Base-by-base conservation (phyloP, 2,329 filamentous ascomycete species). In the Hortaea werneckii region DNA sequence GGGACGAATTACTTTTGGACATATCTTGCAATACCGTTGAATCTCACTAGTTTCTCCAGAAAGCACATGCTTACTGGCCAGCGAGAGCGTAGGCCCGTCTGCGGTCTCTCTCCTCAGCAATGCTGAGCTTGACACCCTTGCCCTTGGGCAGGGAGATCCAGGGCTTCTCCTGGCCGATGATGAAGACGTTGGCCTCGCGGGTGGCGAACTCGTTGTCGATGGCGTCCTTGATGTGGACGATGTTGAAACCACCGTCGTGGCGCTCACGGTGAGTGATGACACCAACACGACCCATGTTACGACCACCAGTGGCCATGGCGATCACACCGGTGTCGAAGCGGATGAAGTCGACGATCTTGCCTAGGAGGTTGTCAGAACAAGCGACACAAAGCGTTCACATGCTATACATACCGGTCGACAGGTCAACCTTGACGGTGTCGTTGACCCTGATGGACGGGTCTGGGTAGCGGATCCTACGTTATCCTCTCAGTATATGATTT, bases 261-360 rank as follows among this genome's bases (percentile, higher is more conserved):
- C 92, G 87, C 82, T 98, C 92, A 80, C 92, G 90, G 83, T 98
- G 89, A 66, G 92, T 96, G 79, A 98, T 94, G 73, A 96, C 90
- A 85, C 92, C 92, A 68, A 98, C 90, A 90, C 92, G 92, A 72
- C 92, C 92, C 90, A 96, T 98, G 87, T 98, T 98, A 71, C 90
- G 92, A 83, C 92, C 92, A 83, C 92, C 92, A 63, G 92, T 98
- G 68, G 85, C 85, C 90, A 98, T 98, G 73, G 85, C 88, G 65
- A 98, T 88, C 70, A 87, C 85, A 75, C 90, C 92, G 68, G 89
- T 95, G 74, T 98, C 92, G 77, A 98, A 98, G 76, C 85, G 86
- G 81, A 96, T 88, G 77, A 85, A 96, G 76, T 98, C 92, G 64
- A 79, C 75, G 77, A 98, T 94, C 84, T 96, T 98, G 57, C 62